Evolutionary conservation across 352 stramenopile genomes (phyloP).

Genomic region (Phytophthora kernoviae): DNA sequence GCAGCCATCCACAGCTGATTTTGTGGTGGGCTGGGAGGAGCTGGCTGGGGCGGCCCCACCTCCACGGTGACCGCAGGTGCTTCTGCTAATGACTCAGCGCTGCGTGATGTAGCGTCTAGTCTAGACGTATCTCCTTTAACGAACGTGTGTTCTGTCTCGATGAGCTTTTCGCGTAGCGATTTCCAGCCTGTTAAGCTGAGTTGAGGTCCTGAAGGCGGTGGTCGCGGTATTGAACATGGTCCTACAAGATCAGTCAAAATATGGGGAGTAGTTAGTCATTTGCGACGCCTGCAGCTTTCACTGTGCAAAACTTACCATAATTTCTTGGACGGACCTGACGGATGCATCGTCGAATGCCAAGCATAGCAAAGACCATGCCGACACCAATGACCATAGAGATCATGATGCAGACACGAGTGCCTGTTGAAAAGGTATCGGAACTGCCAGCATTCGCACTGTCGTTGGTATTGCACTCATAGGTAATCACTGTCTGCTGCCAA

Average conservation of each 20-base stretch:
- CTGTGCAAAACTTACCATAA: slow-evolving; percentile 8
- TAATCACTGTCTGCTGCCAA: slow-evolving; percentile 30
- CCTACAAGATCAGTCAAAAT: slow-evolving; percentile 5
- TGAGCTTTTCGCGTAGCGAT: slow-evolving; percentile 58
- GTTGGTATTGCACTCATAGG: slow-evolving; percentile 21
- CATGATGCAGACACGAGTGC: slow-evolving; percentile 25
- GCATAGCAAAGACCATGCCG: slow-evolving; percentile 11
- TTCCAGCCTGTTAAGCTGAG: slow-evolving; percentile 55
- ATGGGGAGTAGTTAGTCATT: neutral
- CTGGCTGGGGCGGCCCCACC: neutral
- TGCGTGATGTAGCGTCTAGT: slow-evolving; percentile 15
- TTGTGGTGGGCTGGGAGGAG: neutral
- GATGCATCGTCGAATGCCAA: slow-evolving; percentile 19
- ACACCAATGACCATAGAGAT: slow-evolving; percentile 11
- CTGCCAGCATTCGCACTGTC: neutral
- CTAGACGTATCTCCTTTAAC: slow-evolving; percentile 15
- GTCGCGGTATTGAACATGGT: slow-evolving; percentile 2
- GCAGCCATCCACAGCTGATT: slow-evolving; percentile 21
- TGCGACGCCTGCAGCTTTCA: neutral
- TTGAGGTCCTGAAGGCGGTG: slow-evolving; percentile 22
- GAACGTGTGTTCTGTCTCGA: slow-evolving; percentile 37
- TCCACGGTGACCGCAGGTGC: slow-evolving; percentile 19
- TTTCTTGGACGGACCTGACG: neutral
- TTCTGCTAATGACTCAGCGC: slow-evolving; percentile 7
- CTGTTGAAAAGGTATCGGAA: slow-evolving; percentile 20